Evolutionary conservation across 371 early-diverging fungal species (phyloP).

Genomic region (Circinella minor): DNA sequence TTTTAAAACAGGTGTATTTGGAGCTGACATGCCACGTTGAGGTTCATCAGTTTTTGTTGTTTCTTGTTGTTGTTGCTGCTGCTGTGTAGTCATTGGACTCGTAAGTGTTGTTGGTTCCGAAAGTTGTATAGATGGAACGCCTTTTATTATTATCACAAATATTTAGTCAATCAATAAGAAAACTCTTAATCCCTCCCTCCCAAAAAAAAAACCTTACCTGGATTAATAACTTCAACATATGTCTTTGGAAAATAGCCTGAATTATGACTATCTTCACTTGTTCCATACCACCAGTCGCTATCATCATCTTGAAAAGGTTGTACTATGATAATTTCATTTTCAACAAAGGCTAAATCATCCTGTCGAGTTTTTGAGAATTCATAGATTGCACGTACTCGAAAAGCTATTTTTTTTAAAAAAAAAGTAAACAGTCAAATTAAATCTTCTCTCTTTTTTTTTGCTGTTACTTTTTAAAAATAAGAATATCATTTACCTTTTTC

Average conservation of each 20-base stretch:
- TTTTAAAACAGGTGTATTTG: constrained; percentile 51
- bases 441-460: no score
- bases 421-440: neutral
- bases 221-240: constrained; percentile 40
- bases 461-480: neutral
- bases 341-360: constrained; percentile 52
- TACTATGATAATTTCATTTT: constrained; percentile 47
- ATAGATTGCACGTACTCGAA: constrained; percentile 50
- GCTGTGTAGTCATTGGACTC: constrained; percentile 4
- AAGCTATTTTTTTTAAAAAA: constrained; percentile 32
- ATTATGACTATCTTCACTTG: constrained; percentile 42
- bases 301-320: constrained; percentile 57
- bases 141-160: neutral
- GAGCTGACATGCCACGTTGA: constrained; percentile 34
- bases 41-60: neutral
- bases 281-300: constrained; percentile 55
- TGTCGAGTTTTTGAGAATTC: constrained; percentile 40
- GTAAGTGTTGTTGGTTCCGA: neutral
- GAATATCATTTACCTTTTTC: constrained; percentile 42
- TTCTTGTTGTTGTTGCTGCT: neutral
- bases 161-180: neutral
- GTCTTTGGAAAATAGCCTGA: constrained; percentile 47
- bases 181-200: neutral
- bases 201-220: constrained; percentile 24
- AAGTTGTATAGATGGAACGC: neutral